Percentiles rank a stretch among this genome's conserved stretches.
Evolutionary conservation across 257 asterid genomes (phyloP).

Genomic region (Capsicum pubescens): DNA sequence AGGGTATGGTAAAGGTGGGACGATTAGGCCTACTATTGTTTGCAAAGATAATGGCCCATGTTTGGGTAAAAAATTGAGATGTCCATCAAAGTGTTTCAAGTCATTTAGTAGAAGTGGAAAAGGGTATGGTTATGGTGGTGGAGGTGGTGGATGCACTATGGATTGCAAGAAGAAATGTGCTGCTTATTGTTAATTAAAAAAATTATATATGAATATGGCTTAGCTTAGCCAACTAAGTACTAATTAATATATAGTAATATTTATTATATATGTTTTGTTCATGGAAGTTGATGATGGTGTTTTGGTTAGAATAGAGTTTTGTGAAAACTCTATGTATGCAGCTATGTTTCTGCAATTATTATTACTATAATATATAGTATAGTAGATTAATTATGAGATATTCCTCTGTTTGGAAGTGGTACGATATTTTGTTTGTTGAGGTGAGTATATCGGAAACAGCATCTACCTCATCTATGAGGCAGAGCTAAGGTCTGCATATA

Average conservation of each 20-base stretch:
- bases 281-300: neutral
- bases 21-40: constrained; percentile 48
- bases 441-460: too few species aligned
- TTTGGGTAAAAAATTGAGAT: constrained; percentile 66
- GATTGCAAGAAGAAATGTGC: constrained; percentile 81
- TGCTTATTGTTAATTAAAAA: constrained; percentile 58
- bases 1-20: constrained; percentile 57
- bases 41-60: constrained; percentile 85
- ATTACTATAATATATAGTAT: neutral
- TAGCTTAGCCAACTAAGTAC: constrained; percentile 4
- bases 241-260: neutral
- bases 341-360: neutral
- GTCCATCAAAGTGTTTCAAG: constrained; percentile 89
- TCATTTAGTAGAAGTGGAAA: constrained; percentile 77
- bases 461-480: too few species aligned
- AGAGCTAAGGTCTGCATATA: too few species aligned
- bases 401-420: neutral
- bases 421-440: too few species aligned
- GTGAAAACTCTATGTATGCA: neutral
- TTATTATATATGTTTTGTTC: neutral
- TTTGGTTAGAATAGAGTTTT: constrained; percentile 16
- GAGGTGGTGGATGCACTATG: constrained; percentile 86
- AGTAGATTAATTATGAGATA: neutral
- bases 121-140: constrained; percentile 88
- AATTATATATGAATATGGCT: neutral